Base-by-base conservation (phyloP, 106 monocot species). In the Dactylorhiza incarnata region DNA sequence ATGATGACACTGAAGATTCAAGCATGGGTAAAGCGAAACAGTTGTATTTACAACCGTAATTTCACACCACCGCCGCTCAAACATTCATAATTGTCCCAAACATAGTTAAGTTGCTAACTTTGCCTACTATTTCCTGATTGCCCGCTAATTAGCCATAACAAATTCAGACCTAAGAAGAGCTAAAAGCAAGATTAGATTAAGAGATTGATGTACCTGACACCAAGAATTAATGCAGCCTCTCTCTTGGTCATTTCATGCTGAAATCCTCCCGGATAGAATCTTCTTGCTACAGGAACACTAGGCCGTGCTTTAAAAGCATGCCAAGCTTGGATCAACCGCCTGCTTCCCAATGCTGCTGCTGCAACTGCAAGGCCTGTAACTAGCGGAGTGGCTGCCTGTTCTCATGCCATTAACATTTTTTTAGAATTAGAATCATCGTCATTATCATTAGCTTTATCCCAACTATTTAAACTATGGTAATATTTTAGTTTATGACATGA, bases 161-260 rank as follows among this genome's bases (percentile, higher is more conserved):
- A 62, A 62, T 62, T 23, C 23, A 62, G 23, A 1, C 20, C 22
- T 62, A 62, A 8, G 22, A 62, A 17, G 61, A 23, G 9, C 61
- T 62, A 62, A 24, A 37, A 62, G 0, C 23, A 62, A 19, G 16
- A 8, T 22, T 24, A 65, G 17, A 65, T 65, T 65, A 61, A 67
- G 0, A 69, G 10, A 26, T 6, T 17, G 48, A 49, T 12, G 22
- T 85, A 92, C 95, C 95, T 90, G 9, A 95, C 80, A 52, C 95
- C 95, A 54, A 95, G 92, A 72, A 92, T 92, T 48, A 92, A 73
- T 62, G 95, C 95, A 26, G 95, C 92, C 83, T 95, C 95, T 76
- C 95, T 79, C 67, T 82, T 86, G 24, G 86, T 95, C 95, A 95
- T 95, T 50, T 82, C 71, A 46, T 37, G 81, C 80, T 95, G 81